Conservation (phyloP, 2,329 filamentous ascomycete species). For the Penicillium occitanis region DNA sequence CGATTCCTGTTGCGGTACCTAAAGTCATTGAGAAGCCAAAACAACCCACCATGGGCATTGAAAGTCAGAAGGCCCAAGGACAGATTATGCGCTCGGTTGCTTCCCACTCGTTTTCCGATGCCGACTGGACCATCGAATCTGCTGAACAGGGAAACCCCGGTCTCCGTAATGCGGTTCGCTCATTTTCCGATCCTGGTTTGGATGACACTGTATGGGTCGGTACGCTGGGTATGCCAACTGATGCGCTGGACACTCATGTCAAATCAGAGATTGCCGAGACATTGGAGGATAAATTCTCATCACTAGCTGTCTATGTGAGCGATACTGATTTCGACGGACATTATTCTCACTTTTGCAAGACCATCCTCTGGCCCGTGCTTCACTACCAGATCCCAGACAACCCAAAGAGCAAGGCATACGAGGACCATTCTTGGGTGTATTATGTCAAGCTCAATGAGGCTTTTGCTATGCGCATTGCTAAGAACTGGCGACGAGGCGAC, state of each 20-base stretch:
- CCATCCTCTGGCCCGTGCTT: conserved; percentile 95
- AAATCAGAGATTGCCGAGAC: conserved; percentile 81
- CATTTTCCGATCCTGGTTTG: conserved; percentile 67
- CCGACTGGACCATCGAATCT: conserved; percentile 77
- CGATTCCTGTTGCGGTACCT: conserved; percentile 26
- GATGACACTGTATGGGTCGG: conserved; percentile 82
- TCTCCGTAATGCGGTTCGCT: conserved; percentile 81
- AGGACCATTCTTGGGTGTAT: conserved; percentile 94
- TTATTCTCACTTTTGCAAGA: conserved; percentile 95
- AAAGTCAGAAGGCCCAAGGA: conserved; percentile 26
- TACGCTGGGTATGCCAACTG: conserved; percentile 90
- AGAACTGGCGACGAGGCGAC: conserved; percentile 91
- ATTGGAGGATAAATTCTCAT: conserved; percentile 77
- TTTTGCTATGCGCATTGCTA: conserved; percentile 86
- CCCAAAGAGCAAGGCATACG: conserved; percentile 96
- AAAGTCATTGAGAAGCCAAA: conserved; percentile 23
- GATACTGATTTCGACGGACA: conserved; percentile 94
- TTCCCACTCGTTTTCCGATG: conserved; percentile 63
- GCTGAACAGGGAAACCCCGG: conserved; percentile 92
- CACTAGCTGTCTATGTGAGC: conserved; percentile 78
- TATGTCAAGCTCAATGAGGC: conserved; percentile 91
- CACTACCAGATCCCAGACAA: conserved; percentile 98
- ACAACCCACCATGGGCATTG: conserved; percentile 21
- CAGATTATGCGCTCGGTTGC: conserved; percentile 55
- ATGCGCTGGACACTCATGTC: conserved; percentile 72